Percentiles rank a stretch among this genome's conserved stretches.
These are phyloP conservation scores for Bryoglossum gracile DNA, from an alignment of 495 filamentous ascomycete genomes.

Conservation along the genomic window DNA sequence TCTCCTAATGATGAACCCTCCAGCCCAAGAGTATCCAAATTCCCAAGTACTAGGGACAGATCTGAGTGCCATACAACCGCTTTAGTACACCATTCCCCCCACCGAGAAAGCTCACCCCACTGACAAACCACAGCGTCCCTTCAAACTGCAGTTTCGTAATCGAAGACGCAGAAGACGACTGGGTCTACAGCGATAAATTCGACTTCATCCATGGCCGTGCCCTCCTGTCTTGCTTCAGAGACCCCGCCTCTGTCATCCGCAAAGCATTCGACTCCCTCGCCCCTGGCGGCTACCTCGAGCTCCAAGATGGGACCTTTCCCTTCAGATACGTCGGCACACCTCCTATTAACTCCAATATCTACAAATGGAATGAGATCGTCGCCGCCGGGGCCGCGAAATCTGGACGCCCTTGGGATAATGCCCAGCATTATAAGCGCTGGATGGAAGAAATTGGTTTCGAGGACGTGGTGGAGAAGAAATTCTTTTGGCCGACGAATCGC, in stretches of 20 bases:
- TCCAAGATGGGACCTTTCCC: constrained; percentile 30
- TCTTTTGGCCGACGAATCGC: constrained; percentile 8
- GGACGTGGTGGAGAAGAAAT: constrained; percentile 15
- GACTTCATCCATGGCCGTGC: constrained; percentile 28
- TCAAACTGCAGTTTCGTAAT: constrained; percentile 30
- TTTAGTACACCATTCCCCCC: not conserved
- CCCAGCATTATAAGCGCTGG: constrained; percentile 24
- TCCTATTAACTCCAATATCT: constrained; percentile 10
- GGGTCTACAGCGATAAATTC: constrained; percentile 26
- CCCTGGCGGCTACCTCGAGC: constrained; percentile 44
- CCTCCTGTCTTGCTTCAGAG: constrained; percentile 11
- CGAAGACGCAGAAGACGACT: constrained; percentile 29
- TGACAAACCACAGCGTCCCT: constrained; percentile 9
- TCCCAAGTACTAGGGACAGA: constrained; percentile 38
- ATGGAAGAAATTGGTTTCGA: constrained; percentile 42
- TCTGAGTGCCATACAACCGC: constrained; percentile 45
- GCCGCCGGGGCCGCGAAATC: constrained; percentile 21
- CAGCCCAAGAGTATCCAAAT: constrained; percentile 24
- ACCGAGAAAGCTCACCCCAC: not conserved
- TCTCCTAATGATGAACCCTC: not conserved
- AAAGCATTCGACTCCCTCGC: constrained; percentile 21
- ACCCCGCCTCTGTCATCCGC: not conserved
- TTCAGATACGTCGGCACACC: constrained; percentile 32
- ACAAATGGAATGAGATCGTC: constrained; percentile 28
- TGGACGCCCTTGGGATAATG: constrained; percentile 8